phyloP scores from a whole-genome alignment of 1,139 yeast genomes.

The Scheffersomyces quercinus region DNA sequence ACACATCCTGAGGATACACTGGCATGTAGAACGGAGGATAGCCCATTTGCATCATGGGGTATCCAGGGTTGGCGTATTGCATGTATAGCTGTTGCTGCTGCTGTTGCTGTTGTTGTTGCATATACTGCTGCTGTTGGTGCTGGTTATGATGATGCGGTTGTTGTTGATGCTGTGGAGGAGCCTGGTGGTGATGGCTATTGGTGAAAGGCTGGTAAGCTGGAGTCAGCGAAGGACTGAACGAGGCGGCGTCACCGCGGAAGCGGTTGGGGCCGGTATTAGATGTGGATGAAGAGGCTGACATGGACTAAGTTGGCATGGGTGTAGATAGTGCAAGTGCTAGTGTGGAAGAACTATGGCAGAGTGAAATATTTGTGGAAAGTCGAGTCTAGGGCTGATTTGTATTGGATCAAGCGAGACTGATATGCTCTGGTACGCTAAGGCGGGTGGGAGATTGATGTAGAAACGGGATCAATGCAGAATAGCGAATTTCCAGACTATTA shows the following conservation, averaged over 20 bases:
- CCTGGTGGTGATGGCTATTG: constrained; percentile 10
- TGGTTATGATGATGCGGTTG: constrained; percentile 20
- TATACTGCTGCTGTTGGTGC: constrained; percentile 14
- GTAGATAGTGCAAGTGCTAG: constrained; percentile 4
- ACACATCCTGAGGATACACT: constrained; percentile 14
- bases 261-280: constrained; percentile 37
- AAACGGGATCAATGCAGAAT: too few relatives aligned
- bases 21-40: constrained; percentile 19
- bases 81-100: constrained; percentile 16
- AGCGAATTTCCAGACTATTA: too few relatives aligned
- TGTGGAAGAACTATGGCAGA: not conserved
- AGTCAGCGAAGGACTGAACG: constrained; percentile 36
- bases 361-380: too few relatives aligned
- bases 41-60: constrained; percentile 16
- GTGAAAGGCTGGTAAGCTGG: constrained; percentile 10
- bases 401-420: too few relatives aligned
- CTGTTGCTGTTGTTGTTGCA: constrained; percentile 21
- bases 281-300: constrained; percentile 20
- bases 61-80: constrained; percentile 13
- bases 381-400: too few relatives aligned
- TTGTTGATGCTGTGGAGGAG: constrained; percentile 12
- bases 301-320: constrained; percentile 6
- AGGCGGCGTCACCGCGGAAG: constrained; percentile 46
- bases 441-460: too few relatives aligned
- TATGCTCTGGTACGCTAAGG: too few relatives aligned